Percentiles rank a stretch among this genome's conserved stretches.
phyloP scores from a whole-genome alignment of 202 grass and related monocot species.

The Saccharum hybrid region DNA sequence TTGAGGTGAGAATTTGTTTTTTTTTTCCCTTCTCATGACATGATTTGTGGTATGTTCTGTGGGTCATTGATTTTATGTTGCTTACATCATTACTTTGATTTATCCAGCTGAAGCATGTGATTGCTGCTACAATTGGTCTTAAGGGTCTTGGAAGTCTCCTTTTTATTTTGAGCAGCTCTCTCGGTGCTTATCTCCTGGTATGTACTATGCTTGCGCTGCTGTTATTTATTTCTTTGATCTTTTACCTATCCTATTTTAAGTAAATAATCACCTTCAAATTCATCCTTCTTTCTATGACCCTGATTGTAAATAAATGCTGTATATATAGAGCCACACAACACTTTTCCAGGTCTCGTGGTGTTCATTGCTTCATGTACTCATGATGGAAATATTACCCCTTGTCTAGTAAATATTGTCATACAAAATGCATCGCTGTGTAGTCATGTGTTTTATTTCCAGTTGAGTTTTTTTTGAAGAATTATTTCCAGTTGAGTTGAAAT shows the following conservation, averaged over 20 bases:
- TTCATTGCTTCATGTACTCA: neutral
- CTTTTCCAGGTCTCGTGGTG: neutral
- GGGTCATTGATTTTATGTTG: constrained; percentile 3
- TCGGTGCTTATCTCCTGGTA: constrained; percentile 88
- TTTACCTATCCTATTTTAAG: neutral
- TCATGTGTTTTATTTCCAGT: neutral
- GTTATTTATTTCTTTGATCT: constrained; percentile 33
- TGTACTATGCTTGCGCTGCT: constrained; percentile 24
- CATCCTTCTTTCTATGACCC: neutral
- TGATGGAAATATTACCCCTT: neutral
- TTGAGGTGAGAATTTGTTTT: constrained; percentile 60
- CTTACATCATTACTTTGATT: constrained; percentile 4
- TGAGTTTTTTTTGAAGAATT: too few species aligned
- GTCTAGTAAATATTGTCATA: neutral
- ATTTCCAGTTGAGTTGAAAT: neutral
- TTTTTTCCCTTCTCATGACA: constrained; percentile 7
- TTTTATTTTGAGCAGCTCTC: constrained; percentile 84
- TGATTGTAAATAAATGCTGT: neutral
- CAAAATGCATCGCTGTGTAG: neutral
- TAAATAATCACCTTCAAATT: neutral
- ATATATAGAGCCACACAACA: neutral
- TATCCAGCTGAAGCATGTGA: constrained; percentile 79
- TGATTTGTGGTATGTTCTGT: neutral
- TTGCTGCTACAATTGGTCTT: constrained; percentile 73
- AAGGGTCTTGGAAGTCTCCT: constrained; percentile 88